phyloP scores from a whole-genome alignment of 305 asterid species.

The Rubia peregrina region DNA sequence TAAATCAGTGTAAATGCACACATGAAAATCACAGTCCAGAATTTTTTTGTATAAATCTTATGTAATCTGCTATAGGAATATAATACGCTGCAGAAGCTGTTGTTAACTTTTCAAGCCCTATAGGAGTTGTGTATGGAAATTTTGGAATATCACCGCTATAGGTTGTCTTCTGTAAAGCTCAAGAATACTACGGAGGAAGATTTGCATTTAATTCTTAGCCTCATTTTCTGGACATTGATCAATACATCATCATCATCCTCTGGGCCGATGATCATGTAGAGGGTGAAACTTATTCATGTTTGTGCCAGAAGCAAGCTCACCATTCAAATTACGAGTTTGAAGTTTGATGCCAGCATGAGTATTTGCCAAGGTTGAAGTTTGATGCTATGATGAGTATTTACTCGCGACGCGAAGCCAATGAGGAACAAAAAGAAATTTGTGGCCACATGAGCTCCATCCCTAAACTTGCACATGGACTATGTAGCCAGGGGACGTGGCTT shows the following conservation, averaged over 20 bases:
- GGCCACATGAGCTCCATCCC: conserved; percentile 99
- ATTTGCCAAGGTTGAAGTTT: background rate
- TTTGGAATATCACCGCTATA: conserved; percentile 24
- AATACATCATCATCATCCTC: conserved; percentile 19
- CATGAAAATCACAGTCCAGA: too few species aligned
- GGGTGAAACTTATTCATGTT: conserved; percentile 22
- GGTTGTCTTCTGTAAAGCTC: conserved; percentile 8
- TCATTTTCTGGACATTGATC: conserved; percentile 26
- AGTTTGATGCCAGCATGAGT: conserved; percentile 20
- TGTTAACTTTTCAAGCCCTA: conserved; percentile 23
- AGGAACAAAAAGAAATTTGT: conserved; percentile 75
- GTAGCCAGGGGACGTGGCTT: conserved; percentile 69
- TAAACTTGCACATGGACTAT: conserved; percentile 75
- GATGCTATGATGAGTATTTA: too few species aligned
- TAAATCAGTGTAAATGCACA: too few species aligned
- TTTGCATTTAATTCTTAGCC: conserved; percentile 13
- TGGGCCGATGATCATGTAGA: conserved; percentile 27
- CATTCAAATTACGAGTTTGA: conserved; percentile 12
- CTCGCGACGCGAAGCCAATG: too few species aligned
- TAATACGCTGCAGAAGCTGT: conserved; percentile 2
- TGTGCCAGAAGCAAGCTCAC: conserved; percentile 17
- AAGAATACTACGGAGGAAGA: conserved; percentile 17
- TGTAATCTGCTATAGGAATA: background rate
- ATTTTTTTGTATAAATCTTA: too few species aligned
- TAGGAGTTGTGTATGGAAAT: conserved; percentile 29